phyloP scores from a whole-genome alignment of 768 basidiomycete genomes.

The Psilocybe cubensis region DNA sequence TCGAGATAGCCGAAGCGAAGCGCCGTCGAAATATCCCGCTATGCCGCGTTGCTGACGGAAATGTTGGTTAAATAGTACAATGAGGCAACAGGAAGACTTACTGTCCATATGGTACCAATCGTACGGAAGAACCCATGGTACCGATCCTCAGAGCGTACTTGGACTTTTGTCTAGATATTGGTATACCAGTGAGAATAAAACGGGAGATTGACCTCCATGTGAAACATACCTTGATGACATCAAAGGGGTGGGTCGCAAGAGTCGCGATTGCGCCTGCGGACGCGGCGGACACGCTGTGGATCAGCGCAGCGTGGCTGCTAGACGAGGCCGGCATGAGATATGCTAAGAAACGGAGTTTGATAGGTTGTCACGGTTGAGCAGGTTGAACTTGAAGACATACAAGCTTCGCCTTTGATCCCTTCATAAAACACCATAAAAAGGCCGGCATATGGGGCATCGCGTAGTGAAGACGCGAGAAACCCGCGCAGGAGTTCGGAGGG shows the following conservation, averaged over 20 bases:
- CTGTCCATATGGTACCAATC: slow-evolving; percentile 67
- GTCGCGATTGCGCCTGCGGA: slow-evolving; percentile 86
- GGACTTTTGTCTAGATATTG: slow-evolving; percentile 77
- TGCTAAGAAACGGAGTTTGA: slow-evolving; percentile 28
- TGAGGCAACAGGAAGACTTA: slow-evolving; percentile 31
- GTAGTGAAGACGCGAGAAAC: slow-evolving; percentile 83
- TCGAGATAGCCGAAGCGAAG: slow-evolving; percentile 78
- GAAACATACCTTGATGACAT: slow-evolving; percentile 80
- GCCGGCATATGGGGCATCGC: slow-evolving; percentile 95
- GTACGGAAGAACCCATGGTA: slow-evolving; percentile 78
- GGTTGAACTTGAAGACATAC: slow-evolving; percentile 39
- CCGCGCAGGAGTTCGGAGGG: slow-evolving; percentile 85
- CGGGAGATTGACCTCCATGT: background rate
- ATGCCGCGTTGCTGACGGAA: slow-evolving; percentile 73
- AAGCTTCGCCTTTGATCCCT: slow-evolving; percentile 73
- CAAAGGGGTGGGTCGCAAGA: slow-evolving; percentile 87
- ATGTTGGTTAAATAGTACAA: background rate
- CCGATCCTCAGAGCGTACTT: slow-evolving; percentile 78
- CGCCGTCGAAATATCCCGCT: slow-evolving; percentile 84
- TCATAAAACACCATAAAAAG: slow-evolving; percentile 90
- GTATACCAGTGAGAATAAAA: background rate
- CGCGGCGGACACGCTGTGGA: slow-evolving; percentile 74
- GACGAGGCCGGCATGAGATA: slow-evolving; percentile 47
- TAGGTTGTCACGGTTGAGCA: background rate
- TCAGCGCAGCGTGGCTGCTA: slow-evolving; percentile 46